Evolutionary conservation across 1,139 yeast species (phyloP).

Genomic region (Zygosaccharomyces sapae): DNA sequence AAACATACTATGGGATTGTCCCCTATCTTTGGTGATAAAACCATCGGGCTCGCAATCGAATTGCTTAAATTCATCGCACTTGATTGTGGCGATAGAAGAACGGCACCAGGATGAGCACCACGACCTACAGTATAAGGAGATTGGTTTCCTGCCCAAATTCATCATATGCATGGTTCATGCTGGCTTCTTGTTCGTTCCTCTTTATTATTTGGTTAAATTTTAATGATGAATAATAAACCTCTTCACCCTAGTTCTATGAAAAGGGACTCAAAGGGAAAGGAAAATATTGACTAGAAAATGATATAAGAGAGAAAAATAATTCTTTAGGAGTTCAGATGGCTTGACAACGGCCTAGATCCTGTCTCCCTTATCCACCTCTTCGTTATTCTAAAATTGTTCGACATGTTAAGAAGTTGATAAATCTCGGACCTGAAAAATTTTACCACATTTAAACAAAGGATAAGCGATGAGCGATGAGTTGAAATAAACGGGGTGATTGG

Average conservation of each 20-base stretch:
- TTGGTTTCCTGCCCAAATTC: slow-evolving; percentile 16
- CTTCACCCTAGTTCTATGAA: too few relatives aligned
- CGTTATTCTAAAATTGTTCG: not conserved
- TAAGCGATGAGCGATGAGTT: not conserved
- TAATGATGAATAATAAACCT: too few relatives aligned
- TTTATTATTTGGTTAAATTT: not conserved
- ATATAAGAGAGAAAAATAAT: not conserved
- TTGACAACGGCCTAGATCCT: not conserved
- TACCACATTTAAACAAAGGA: slow-evolving; percentile 2
- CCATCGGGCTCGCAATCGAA: slow-evolving; percentile 12
- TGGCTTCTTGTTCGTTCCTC: too few relatives aligned
- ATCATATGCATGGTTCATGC: slow-evolving; percentile 16
- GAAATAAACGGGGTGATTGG: slow-evolving; percentile 13
- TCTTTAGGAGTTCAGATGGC: slow-evolving; percentile 1
- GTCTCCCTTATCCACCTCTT: slow-evolving; percentile 2
- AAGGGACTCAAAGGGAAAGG: not conserved
- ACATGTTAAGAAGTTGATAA: not conserved
- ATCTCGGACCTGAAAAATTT: slow-evolving; percentile 12
- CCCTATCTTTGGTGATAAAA: slow-evolving; percentile 17
- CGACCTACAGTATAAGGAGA: slow-evolving; percentile 18
- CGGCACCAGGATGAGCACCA: slow-evolving; percentile 39
- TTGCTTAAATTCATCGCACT: slow-evolving; percentile 22
- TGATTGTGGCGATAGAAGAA: slow-evolving; percentile 36
- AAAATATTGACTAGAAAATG: not conserved
- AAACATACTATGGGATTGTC: slow-evolving; percentile 23